A percentile compares a stretch with the other conserved stretches of the same genome.
Conservation (phyloP, 164 flowering plant genomes). For the Umbellularia californica region DNA sequence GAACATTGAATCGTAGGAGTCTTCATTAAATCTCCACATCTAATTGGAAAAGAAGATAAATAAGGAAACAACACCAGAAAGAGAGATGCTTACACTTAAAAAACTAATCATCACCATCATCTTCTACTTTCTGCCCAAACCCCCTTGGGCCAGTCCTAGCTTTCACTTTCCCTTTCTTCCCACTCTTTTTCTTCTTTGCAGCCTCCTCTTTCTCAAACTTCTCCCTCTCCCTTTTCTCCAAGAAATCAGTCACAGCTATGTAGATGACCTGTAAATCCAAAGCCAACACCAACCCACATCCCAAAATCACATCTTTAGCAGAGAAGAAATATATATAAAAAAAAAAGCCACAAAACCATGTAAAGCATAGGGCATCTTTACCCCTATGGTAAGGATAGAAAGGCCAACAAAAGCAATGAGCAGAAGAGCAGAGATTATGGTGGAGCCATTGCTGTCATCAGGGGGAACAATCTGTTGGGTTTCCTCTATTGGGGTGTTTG, state of each 20-base stretch:
- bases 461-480: constrained; percentile 38
- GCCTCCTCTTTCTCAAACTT: constrained; percentile 76
- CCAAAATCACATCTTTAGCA: constrained; percentile 13
- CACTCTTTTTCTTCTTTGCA: constrained; percentile 41
- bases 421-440: constrained; percentile 49
- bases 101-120: constrained; percentile 32
- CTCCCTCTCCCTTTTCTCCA: constrained; percentile 74
- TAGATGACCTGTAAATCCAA: constrained; percentile 53
- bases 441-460: constrained; percentile 33
- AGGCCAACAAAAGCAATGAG: constrained; percentile 60
- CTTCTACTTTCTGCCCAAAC: constrained; percentile 70
- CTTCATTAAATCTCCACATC: background rate
- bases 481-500: constrained; percentile 29
- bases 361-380: constrained; percentile 14
- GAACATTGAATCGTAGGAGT: background rate
- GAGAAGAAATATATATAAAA: background rate
- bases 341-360: background rate
- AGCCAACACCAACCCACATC: constrained; percentile 13
- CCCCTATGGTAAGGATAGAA: constrained; percentile 76
- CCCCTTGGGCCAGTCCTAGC: constrained; percentile 69
- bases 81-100: constrained; percentile 11
- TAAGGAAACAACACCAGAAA: background rate
- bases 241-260: constrained; percentile 70
- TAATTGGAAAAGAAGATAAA: background rate
- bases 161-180: constrained; percentile 37